Base-by-base conservation (phyloP, 805 yeast genomes). In the Candida manassasensis region DNA sequence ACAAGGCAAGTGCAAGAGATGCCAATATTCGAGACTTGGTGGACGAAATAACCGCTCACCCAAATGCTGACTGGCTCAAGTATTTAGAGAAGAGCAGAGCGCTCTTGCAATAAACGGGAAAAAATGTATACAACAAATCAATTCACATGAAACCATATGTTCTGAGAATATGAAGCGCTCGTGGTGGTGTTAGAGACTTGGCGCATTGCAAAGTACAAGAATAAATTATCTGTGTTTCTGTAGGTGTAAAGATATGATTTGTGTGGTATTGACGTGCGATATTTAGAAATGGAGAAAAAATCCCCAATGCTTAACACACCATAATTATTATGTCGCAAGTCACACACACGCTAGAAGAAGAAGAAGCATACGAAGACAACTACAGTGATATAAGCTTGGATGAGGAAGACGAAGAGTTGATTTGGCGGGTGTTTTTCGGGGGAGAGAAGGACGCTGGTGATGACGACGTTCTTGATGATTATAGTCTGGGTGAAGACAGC, bases 381-480 rank as follows among this genome's bases (percentile, higher is more conserved):
- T 38, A 36, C 6, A 59, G 65, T 31, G 71, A 65, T 40, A 61
- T 64, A 6, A 61, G 69, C 42, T 49, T 67, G 14, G 71, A 66
- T 29, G 71, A 64, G 43, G 71, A 67, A 21, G 73, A 67, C 32
- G 72, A 66, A 43, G 71, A 63, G 39, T 55, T 67, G 44, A 61
- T 67, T 4, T 63, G 69, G 59, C 49, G 67, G 16, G 71, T 67
- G 2, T 66, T 67, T 36, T 66, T 61, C 36, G 49, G 56, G 27
- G 53, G 28, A 21, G 16, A 33, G 19, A 24, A 33, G 9, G 31
- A 25, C 6, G 24, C 31, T 18, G 33, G 17, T 11, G 39, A 34
- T 14, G 39, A 35, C 12, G 19, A 35, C 15, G 28, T 34, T 22
- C 35, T 26, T 17, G 36, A 19, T 12, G 35, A 34, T 4, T 12